Percentiles rank a stretch among this genome's conserved stretches.
phyloP scores from a whole-genome alignment of 2,329 filamentous ascomycete genomes.

The Claviceps digitariae region DNA sequence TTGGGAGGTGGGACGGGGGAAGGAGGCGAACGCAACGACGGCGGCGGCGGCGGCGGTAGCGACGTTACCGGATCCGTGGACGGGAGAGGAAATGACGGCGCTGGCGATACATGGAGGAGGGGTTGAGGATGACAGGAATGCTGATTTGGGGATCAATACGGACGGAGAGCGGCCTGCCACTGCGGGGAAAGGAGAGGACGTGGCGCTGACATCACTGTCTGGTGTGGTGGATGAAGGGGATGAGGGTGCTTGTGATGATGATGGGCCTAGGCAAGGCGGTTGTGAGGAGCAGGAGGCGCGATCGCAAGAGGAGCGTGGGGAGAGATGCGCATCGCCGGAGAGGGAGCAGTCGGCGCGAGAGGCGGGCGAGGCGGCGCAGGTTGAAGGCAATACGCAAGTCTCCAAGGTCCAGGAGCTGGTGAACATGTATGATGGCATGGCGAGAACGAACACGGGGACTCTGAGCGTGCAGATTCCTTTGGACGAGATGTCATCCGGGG shows the following conservation, averaged over 20 bases:
- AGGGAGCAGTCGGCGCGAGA: conserved; percentile 5
- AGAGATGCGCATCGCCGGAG: conserved; percentile 10
- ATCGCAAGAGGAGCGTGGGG: background rate
- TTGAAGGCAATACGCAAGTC: conserved; percentile 12
- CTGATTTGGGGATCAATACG: conserved; percentile 18
- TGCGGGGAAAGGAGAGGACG: background rate
- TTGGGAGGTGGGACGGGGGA: background rate
- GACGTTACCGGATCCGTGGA: conserved; percentile 17
- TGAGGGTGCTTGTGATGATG: background rate
- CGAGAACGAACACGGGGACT: conserved; percentile 9
- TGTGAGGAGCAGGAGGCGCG: background rate
- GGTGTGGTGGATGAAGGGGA: background rate
- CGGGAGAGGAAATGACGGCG: background rate
- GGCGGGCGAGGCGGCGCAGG: conserved; percentile 5
- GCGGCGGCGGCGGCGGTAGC: conserved; percentile 10
- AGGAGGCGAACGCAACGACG: background rate
- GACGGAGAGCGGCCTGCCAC: conserved; percentile 8
- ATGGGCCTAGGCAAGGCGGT: background rate
- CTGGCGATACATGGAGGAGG: conserved; percentile 4
- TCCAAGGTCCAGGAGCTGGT: conserved; percentile 39
- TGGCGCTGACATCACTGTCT: background rate
- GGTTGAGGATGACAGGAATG: conserved; percentile 8
- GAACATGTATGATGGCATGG: conserved; percentile 34
- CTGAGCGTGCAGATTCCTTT: background rate
- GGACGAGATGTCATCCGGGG: background rate